Evolutionary conservation across 2,329 filamentous ascomycete genomes (phyloP).

Genomic region (Paecilomyces fulvus): DNA sequence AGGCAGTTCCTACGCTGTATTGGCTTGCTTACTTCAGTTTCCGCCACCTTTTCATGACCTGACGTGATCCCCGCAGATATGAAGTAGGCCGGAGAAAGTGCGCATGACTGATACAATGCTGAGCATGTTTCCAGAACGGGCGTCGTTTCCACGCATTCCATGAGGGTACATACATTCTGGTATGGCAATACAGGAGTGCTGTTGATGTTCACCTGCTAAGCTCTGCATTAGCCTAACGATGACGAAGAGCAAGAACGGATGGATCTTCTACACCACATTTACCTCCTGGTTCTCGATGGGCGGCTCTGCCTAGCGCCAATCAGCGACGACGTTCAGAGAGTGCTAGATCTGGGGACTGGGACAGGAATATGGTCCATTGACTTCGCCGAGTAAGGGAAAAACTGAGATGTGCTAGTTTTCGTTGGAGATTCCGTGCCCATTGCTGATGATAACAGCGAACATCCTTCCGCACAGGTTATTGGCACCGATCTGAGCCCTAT

Average conservation of each 20-base stretch:
- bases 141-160: background rate
- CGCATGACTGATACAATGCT: background rate
- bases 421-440: slow-evolving; percentile 14
- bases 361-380: slow-evolving; percentile 33
- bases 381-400: slow-evolving; percentile 43
- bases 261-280: slow-evolving; percentile 11
- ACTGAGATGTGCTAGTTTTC: background rate
- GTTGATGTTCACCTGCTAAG: background rate
- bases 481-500: slow-evolving; percentile 39
- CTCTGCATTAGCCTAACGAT: slow-evolving; percentile 4
- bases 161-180: background rate
- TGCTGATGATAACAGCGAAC: slow-evolving; percentile 11
- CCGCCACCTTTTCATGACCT: background rate
- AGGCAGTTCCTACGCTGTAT: background rate
- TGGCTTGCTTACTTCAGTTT: background rate
- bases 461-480: slow-evolving; percentile 29
- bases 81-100: background rate
- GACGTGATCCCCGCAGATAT: background rate
- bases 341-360: slow-evolving; percentile 10
- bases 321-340: slow-evolving; percentile 3
- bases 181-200: background rate
- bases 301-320: slow-evolving; percentile 6
- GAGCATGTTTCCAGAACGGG: background rate
- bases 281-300: slow-evolving; percentile 8
- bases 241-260: slow-evolving; percentile 7